Evolutionary conservation across 2,329 filamentous ascomycete genomes (phyloP).

Genomic region (Curvularia verruculosa): DNA sequence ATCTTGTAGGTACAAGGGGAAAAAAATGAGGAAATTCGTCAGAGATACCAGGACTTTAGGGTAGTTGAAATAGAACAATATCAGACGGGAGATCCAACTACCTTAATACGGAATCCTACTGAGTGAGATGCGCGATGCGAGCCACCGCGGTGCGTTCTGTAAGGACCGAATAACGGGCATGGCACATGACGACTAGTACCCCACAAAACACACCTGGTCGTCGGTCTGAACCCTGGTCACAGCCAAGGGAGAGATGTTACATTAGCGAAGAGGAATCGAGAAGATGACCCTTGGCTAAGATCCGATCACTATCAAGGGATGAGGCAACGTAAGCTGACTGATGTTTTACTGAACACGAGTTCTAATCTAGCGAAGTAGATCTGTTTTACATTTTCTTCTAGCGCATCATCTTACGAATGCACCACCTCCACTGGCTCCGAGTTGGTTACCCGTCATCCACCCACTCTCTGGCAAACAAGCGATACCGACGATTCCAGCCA

Average conservation of each 20-base stretch:
- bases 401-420: constrained; percentile 9
- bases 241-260: neutral
- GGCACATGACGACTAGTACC: neutral
- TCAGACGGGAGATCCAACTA: no score
- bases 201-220: neutral
- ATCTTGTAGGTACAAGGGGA: neutral
- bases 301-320: neutral
- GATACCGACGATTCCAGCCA: constrained; percentile 12
- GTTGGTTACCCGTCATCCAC: constrained; percentile 16
- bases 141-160: neutral
- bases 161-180: neutral
- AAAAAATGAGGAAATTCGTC: neutral
- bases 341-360: neutral
- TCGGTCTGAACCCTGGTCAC: neutral
- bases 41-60: neutral
- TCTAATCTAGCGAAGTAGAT: neutral
- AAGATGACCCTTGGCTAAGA: neutral
- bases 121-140: no score
- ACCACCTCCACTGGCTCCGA: constrained; percentile 13
- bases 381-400: neutral
- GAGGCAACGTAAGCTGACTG: neutral
- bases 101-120: neutral
- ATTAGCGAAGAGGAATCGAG: neutral
- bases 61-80: neutral
- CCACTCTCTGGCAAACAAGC: constrained; percentile 15